These are phyloP conservation scores for Ramalina peruviana DNA, from an alignment of 495 filamentous ascomycete species.

Conservation along the genomic window DNA sequence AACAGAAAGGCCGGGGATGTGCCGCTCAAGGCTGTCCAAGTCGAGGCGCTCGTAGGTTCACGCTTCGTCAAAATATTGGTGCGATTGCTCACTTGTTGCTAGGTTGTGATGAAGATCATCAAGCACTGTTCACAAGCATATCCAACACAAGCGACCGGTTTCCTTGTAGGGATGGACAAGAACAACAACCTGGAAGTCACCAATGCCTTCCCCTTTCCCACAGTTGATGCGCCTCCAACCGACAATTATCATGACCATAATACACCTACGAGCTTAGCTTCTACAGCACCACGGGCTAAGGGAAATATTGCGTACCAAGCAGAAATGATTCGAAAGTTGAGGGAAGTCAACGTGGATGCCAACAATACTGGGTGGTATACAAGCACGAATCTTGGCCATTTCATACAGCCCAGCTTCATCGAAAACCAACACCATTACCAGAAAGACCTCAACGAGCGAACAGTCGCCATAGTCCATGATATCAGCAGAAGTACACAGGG, in stretches of 20 bases:
- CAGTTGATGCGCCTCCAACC: conserved; percentile 53
- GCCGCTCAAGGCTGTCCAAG: conserved; percentile 65
- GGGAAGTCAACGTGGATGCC: conserved; percentile 96
- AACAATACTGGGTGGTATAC: conserved; percentile 99
- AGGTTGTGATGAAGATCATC: conserved; percentile 95
- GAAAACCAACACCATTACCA: conserved; percentile 98
- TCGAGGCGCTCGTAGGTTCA: conserved; percentile 59
- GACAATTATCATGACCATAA: conserved; percentile 69
- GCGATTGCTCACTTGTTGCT: conserved; percentile 17
- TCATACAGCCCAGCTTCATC: conserved; percentile 84
- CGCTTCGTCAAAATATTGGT: background rate
- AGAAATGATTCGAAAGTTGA: conserved; percentile 92
- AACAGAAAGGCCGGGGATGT: conserved; percentile 35
- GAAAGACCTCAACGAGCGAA: conserved; percentile 79
- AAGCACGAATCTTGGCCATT: conserved; percentile 97
- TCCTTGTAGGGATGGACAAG: conserved; percentile 84
- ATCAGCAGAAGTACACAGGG: conserved; percentile 88
- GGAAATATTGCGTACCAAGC: conserved; percentile 77
- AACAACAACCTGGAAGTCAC: conserved; percentile 77
- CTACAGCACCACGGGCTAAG: conserved; percentile 83
- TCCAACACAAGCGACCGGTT: conserved; percentile 80
- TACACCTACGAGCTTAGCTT: conserved; percentile 58
- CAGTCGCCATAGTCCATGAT: conserved; percentile 89
- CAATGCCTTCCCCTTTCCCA: conserved; percentile 88
- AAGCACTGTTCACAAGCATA: conserved; percentile 80